Conservation (phyloP, 2,329 filamentous ascomycete genomes). For the Talaromyces marneffei region DNA sequence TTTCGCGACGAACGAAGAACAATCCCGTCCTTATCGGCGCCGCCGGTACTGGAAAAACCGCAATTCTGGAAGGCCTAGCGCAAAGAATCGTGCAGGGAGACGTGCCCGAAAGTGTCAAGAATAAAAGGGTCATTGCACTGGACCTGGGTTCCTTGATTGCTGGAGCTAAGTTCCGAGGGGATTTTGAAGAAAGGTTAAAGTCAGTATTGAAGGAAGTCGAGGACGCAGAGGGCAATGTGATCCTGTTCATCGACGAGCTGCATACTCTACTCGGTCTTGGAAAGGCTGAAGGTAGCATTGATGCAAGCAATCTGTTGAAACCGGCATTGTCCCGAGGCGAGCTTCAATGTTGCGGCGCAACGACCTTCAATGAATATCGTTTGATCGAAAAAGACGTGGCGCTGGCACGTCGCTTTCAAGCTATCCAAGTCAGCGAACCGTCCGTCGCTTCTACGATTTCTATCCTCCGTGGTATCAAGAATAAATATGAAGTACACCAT, state of each 20-base stretch:
- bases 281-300: constrained; percentile 92
- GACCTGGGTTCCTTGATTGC: constrained; percentile 92
- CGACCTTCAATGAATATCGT: constrained; percentile 86
- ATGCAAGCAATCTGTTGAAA: constrained; percentile 91
- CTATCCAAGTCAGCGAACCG: constrained; percentile 88
- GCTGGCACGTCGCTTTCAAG: constrained; percentile 85
- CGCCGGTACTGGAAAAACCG: constrained; percentile 89
- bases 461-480: constrained; percentile 92
- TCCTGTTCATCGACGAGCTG: constrained; percentile 91
- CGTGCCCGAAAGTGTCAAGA: constrained; percentile 91
- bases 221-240: constrained; percentile 80
- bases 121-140: constrained; percentile 80
- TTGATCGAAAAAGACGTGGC: constrained; percentile 95
- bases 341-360: constrained; percentile 90
- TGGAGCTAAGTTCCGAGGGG: constrained; percentile 89
- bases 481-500: constrained; percentile 95
- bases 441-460: constrained; percentile 89
- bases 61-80: constrained; percentile 83
- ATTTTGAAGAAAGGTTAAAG: constrained; percentile 93
- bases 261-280: constrained; percentile 87
- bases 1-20: constrained; percentile 90
- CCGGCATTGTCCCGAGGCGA: constrained; percentile 89
- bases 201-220: constrained; percentile 86
- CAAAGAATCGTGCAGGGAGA: constrained; percentile 86
- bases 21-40: constrained; percentile 91